Conservation (phyloP, 2,329 filamentous ascomycete genomes). For the Aspergillus sojae region DNA sequence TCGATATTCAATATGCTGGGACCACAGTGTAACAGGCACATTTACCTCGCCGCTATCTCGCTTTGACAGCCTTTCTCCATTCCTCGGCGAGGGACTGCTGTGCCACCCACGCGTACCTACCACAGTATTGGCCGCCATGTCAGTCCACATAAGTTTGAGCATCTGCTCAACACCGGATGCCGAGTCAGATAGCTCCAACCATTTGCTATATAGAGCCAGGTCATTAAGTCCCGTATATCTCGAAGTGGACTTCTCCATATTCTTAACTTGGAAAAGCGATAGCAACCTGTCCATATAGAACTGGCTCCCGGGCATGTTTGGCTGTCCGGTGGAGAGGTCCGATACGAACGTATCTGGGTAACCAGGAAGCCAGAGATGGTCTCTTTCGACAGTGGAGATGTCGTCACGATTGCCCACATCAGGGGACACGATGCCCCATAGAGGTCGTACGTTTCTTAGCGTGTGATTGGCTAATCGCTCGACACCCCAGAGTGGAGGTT, state of each 20-base stretch:
- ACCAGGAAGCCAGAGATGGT: not conserved
- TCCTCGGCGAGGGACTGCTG: too few species aligned
- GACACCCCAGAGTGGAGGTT: not conserved
- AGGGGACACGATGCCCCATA: not conserved
- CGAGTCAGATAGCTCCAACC: not conserved
- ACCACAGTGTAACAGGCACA: too few species aligned
- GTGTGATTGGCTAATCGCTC: not conserved
- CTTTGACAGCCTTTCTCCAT: too few species aligned
- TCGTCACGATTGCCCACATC: not conserved
- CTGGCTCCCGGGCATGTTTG: not conserved
- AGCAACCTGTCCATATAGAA: not conserved
- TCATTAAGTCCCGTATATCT: not conserved
- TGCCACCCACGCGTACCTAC: not conserved
- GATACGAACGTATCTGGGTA: not conserved
- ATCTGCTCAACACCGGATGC: not conserved
- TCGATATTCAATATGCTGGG: too few species aligned
- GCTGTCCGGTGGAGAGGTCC: not conserved
- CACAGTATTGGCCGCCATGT: conserved; percentile 2
- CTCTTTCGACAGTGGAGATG: not conserved
- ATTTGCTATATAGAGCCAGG: not conserved
- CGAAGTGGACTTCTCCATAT: not conserved
- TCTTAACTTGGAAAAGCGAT: too few species aligned
- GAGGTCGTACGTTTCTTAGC: not conserved
- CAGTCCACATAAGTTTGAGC: conserved; percentile 4
- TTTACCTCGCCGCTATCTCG: too few species aligned